Evolutionary conservation across 768 basidiomycete species (phyloP).

Genomic region (Boletus reticuloceps): DNA sequence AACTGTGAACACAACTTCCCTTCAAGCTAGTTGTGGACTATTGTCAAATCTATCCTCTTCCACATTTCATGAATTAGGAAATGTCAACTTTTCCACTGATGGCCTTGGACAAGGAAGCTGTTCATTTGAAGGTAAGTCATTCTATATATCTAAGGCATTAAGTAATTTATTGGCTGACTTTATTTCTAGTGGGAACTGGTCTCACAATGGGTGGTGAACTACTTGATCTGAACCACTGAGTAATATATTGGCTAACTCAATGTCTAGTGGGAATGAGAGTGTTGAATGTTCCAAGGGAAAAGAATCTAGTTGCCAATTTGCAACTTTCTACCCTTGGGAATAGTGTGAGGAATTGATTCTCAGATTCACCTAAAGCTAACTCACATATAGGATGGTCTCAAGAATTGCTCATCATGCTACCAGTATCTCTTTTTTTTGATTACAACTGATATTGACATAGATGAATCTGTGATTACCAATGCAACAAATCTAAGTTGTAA

Average conservation of each 20-base stretch:
- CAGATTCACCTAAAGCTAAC: background rate
- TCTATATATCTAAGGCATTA: background rate
- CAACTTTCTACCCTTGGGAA: background rate
- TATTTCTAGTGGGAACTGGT: background rate
- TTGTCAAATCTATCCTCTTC: slow-evolving; percentile 6
- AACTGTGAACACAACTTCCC: slow-evolving; percentile 11
- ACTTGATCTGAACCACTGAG: too few species aligned
- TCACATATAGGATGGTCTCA: background rate
- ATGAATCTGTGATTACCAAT: background rate
- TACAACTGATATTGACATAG: slow-evolving; percentile 6
- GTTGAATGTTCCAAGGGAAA: too few species aligned
- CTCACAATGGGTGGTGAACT: background rate
- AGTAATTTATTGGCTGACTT: background rate
- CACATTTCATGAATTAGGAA: too few species aligned
- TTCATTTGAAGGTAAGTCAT: background rate
- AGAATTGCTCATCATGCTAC: background rate
- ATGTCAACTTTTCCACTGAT: background rate
- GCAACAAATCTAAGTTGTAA: background rate
- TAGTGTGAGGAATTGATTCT: background rate
- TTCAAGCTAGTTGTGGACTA: slow-evolving; percentile 7
- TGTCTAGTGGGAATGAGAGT: too few species aligned
- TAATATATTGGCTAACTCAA: too few species aligned
- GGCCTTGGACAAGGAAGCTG: background rate
- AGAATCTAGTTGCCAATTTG: too few species aligned
- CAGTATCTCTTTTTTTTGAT: slow-evolving; percentile 8